These are phyloP conservation scores for Karstenula rhodostoma DNA, from an alignment of 2,329 filamentous ascomycete species.

Conservation along the genomic window DNA sequence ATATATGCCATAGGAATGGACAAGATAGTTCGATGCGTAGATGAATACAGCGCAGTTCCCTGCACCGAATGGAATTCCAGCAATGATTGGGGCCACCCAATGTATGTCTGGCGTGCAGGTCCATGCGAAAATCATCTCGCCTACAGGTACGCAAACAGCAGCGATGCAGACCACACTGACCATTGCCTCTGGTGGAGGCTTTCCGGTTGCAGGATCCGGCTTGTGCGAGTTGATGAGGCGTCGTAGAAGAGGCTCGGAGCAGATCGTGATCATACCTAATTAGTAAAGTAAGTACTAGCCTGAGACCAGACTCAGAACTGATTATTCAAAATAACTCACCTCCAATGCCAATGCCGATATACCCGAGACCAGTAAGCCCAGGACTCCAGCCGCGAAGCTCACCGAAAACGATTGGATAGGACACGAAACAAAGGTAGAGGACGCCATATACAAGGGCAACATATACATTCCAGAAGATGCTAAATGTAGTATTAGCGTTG, in stretches of 20 bases:
- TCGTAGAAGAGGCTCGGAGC: constrained; percentile 72
- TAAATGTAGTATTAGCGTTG: constrained; percentile 38
- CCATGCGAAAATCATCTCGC: constrained; percentile 89
- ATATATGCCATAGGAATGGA: constrained; percentile 81
- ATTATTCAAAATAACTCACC: no score
- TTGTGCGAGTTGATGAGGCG: constrained; percentile 79
- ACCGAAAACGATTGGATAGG: constrained; percentile 85
- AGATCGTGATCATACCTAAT: constrained; percentile 58
- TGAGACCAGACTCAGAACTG: no score
- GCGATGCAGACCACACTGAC: constrained; percentile 82
- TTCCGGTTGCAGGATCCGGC: constrained; percentile 77
- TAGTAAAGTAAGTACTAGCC: no score
- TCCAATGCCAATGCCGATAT: constrained; percentile 74
- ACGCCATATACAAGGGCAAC: constrained; percentile 84
- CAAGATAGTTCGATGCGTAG: constrained; percentile 82
- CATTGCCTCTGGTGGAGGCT: constrained; percentile 78
- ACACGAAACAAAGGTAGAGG: constrained; percentile 88
- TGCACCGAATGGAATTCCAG: constrained; percentile 79
- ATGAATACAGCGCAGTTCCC: constrained; percentile 84
- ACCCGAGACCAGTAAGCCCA: constrained; percentile 77
- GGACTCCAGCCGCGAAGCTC: constrained; percentile 78
- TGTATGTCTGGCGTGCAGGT: constrained; percentile 82
- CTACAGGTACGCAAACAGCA: constrained; percentile 75
- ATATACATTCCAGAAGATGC: constrained; percentile 77
- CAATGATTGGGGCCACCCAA: constrained; percentile 81